Evolutionary conservation across 495 filamentous ascomycete genomes (phyloP).

Genomic region (Lophiostoma macrostomum): DNA sequence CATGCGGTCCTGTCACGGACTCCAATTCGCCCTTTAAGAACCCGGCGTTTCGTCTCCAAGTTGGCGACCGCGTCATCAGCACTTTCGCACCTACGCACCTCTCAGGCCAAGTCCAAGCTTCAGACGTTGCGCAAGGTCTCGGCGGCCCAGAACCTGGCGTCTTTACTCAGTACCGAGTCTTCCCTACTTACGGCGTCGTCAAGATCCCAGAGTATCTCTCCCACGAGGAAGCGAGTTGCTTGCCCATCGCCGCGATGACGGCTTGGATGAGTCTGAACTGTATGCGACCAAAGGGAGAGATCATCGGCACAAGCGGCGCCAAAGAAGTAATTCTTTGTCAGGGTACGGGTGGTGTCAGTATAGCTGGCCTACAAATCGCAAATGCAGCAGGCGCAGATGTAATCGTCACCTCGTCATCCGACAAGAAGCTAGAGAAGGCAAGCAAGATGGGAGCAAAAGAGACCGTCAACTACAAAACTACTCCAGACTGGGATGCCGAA

Average conservation of each 20-base stretch:
- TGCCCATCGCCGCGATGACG: slow-evolving; percentile 48
- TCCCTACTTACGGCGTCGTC: slow-evolving; percentile 42
- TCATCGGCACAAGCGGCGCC: slow-evolving; percentile 18
- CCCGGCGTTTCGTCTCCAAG: slow-evolving; percentile 29
- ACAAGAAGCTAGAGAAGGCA: slow-evolving; percentile 45
- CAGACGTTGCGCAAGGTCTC: slow-evolving; percentile 38
- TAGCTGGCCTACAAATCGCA: slow-evolving; percentile 44
- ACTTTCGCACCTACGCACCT: slow-evolving; percentile 47
- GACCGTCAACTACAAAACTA: slow-evolving; percentile 47
- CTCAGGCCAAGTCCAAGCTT: slow-evolving; percentile 40
- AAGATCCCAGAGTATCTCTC: slow-evolving; percentile 42
- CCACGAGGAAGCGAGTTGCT: slow-evolving; percentile 44
- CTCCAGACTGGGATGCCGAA: slow-evolving; percentile 44
- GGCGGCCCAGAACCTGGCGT: slow-evolving; percentile 42
- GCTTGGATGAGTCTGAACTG: slow-evolving; percentile 49
- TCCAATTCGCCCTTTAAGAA: slow-evolving; percentile 10
- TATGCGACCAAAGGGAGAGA: slow-evolving; percentile 44
- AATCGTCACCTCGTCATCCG: slow-evolving; percentile 51
- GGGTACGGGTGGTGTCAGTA: slow-evolving; percentile 46
- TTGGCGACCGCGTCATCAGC: slow-evolving; percentile 45
- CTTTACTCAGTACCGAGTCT: slow-evolving; percentile 46
- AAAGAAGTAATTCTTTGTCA: slow-evolving; percentile 46
- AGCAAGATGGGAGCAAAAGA: slow-evolving; percentile 46
- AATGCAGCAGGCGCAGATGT: slow-evolving; percentile 36
- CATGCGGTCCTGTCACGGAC: slow-evolving; percentile 26